These are phyloP conservation scores for Amylostereum areolatum DNA, from an alignment of 1,284 basidiomycete genomes.

Conservation along the genomic window DNA sequence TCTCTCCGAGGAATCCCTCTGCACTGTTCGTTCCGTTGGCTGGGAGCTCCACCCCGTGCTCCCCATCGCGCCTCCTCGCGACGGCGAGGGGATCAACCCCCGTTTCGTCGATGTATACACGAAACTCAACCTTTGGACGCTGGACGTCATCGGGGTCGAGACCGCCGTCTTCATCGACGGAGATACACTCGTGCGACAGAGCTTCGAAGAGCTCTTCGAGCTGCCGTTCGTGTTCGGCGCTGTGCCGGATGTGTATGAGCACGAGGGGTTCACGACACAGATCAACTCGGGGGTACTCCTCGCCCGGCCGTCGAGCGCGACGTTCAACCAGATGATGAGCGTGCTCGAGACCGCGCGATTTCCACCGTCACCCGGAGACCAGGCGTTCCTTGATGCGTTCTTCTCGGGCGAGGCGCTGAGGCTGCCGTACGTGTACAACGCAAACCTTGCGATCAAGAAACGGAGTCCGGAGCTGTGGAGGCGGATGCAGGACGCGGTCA, in stretches of 20 bases:
- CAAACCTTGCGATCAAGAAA: conserved; percentile 37
- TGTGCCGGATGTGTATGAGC: conserved; percentile 34
- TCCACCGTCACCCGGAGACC: conserved; percentile 31
- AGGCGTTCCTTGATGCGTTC: conserved; percentile 40
- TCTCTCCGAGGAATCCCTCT: conserved; percentile 32
- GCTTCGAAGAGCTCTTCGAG: conserved; percentile 40
- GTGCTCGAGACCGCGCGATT: conserved; percentile 26
- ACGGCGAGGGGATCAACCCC: conserved; percentile 25
- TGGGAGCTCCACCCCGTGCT: conserved; percentile 31
- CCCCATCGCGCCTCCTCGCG: conserved; percentile 31
- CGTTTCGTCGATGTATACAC: conserved; percentile 39
- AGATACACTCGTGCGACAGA: conserved; percentile 35
- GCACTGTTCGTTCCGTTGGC: conserved; percentile 32
- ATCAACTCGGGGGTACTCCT: conserved; percentile 40
- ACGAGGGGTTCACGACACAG: conserved; percentile 28
- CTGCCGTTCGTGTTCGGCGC: conserved; percentile 37
- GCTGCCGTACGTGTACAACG: conserved; percentile 41
- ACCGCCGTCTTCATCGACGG: conserved; percentile 36
- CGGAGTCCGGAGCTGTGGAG: conserved; percentile 29
- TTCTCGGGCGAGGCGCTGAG: conserved; percentile 31
- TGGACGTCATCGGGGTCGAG: conserved; percentile 28
- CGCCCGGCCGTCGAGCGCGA: conserved; percentile 25
- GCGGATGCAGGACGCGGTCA: conserved; percentile 24
- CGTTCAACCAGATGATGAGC: conserved; percentile 27
- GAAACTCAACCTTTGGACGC: conserved; percentile 37